Evolutionary conservation across 1,139 yeast genomes (phyloP), one percentile per base, ranked within the genome.

Genomic region (Waltiozyma sp.): DNA sequence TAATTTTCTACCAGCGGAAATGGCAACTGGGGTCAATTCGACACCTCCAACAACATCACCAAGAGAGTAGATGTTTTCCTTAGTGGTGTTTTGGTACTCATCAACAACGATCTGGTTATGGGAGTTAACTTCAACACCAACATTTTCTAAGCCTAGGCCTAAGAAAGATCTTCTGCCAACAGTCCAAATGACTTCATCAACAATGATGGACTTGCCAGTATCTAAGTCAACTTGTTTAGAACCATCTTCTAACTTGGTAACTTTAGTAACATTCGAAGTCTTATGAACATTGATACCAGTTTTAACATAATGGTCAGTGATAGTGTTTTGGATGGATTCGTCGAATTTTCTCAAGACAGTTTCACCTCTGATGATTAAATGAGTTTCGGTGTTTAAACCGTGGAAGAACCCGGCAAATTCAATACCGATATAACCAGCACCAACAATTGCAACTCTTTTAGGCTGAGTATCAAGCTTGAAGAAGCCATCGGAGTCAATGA

Each of bases 381-480:
- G 89, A 41, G 95, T 82, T 54, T 91, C 87, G n/a, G 89, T 62
- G 14, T 95, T 95, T 48, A 91, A 72, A 28, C 88, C 87, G 50
- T 82, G 73, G 76, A 91, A 91, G 39, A 91, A 87, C 50, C 98
- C 98, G 4, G 96, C 84, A 44, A 91, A 74, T 66, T 91, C 99
- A 40, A 88, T 84, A 45, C 96, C 97, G 61, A 91, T 91, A 68
- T 91, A 91, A 40, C 99, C 99, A 36, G 96, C 96, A 53, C 99
- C 99, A 15, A 91, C 95, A 50, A 93, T 73, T 2, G 95, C 97
- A 26, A 91, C 98, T 42, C 79, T 72, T 64, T 86, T 81, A 41
- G 98, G 98, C 65, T 89, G 97, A 40, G 68, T 60, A 47, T 73
- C 79, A 52, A 91, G 70, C 50, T 74, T 77, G 58, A 91, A 91